Base-by-base conservation (phyloP, 2,329 filamentous ascomycete genomes). In the Penicillium palitans region DNA sequence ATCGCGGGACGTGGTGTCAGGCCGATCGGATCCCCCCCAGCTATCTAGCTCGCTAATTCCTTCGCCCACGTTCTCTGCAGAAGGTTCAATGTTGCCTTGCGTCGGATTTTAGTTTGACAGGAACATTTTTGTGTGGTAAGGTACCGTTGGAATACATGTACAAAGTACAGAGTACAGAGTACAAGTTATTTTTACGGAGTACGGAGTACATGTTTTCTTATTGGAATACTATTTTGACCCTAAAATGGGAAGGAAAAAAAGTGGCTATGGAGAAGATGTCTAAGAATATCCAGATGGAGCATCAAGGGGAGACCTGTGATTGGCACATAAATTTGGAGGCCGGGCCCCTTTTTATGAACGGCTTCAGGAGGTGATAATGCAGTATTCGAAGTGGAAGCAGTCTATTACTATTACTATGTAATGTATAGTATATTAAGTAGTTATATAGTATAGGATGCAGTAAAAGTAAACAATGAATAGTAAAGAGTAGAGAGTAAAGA, bases 211-310 rank as follows among this genome's bases (percentile, higher is more conserved):
- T 8, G 17, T 45, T n/a, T 25, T 24, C 4, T 8, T 19, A n/a
- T 42, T 15, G 15, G 12, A 51, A 27, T 13, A 50, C 13, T 9
- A 40, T 51, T 27, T 37, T 40, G 15, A 21, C 48, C 17, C n/a
- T 9, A 15, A 19, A 48, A 39, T 39, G 44, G 52, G 12, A 10
- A 31, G 4, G 15, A 15, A 27, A 33, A 33, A 33, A 33, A 33
- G 39, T 42, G 31, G 46, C 29, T 51, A 44, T 51, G 47, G 31
- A 39, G 47, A 44, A 44, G 47, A 54, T 58, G 50, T 54, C 55
- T 58, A 58, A 48, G 50, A 58, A 57, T 57, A 52, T 51, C 55
- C 25, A 27, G 9, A 55, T 55, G 52, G 52, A 41, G 55, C 35
- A 58, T 48, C 19, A 54, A 58, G 50, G 55, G 55, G 49, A 24